Conservation (phyloP, 768 basidiomycete genomes). For the Symmetrospora coprosmae region DNA sequence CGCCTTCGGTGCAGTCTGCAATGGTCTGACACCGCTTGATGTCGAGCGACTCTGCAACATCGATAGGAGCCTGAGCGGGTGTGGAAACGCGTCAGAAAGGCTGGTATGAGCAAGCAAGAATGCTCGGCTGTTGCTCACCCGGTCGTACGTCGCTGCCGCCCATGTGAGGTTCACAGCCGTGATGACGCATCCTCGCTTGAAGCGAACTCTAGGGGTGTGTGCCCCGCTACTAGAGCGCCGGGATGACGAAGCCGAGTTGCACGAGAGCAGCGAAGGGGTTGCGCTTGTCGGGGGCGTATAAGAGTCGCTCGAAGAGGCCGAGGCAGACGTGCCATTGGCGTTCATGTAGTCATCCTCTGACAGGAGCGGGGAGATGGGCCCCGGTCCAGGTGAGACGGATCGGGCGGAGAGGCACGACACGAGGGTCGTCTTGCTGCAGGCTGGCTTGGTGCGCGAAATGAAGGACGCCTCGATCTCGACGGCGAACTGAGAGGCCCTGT, state of each 20-base stretch:
- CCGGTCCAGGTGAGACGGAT: conserved; percentile 15
- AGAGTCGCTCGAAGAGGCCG: too few species aligned
- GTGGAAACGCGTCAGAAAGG: not conserved
- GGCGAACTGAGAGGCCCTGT: not conserved
- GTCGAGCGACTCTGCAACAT: conserved; percentile 16
- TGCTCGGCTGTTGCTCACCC: not conserved
- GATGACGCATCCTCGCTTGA: conserved; percentile 20
- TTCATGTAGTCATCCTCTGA: conserved; percentile 19
- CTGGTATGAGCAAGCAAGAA: not conserved
- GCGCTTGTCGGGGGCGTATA: too few species aligned
- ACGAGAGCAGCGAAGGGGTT: conserved; percentile 3
- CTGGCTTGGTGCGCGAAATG: conserved; percentile 1
- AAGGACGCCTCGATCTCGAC: conserved; percentile 13
- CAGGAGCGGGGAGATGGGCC: conserved; percentile 14
- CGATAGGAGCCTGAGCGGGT: conserved; percentile 2
- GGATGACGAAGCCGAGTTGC: not conserved
- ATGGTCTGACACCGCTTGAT: conserved; percentile 14
- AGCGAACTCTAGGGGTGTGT: conserved; percentile 2
- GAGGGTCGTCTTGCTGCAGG: not conserved
- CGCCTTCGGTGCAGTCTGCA: too few species aligned
- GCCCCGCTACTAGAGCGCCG: not conserved
- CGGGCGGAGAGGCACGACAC: conserved; percentile 5
- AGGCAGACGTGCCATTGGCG: too few species aligned
- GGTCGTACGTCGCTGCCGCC: conserved; percentile 11
- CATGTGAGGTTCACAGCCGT: conserved; percentile 14